Conservation (phyloP, 2,329 filamentous ascomycete species). For the Calonectria fujianensis region DNA sequence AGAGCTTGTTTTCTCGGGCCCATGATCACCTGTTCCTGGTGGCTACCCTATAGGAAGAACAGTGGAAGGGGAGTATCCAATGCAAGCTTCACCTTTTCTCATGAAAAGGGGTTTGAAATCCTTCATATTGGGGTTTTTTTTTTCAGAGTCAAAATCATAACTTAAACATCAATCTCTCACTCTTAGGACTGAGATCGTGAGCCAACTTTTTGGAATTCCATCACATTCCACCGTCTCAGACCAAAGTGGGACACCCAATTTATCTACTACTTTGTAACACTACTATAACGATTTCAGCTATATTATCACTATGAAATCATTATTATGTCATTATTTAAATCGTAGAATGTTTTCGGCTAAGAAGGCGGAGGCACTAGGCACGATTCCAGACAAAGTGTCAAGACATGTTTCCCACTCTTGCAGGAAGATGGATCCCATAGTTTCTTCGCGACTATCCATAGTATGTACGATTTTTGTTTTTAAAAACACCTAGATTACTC, state of each 20-base stretch:
- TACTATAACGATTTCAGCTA: neutral
- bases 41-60: neutral
- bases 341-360: neutral
- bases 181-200: neutral
- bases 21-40: neutral
- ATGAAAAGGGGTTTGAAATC: neutral
- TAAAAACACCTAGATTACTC: neutral
- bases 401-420: neutral
- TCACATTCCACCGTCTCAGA: neutral
- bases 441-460: neutral
- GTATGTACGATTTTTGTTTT: neutral
- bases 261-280: neutral
- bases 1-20: constrained; percentile 43
- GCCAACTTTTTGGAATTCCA: neutral
- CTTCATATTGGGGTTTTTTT: neutral
- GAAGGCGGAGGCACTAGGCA: neutral
- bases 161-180: neutral
- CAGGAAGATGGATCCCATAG: neutral
- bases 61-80: neutral
- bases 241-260: neutral
- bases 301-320: neutral
- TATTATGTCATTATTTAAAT: neutral
- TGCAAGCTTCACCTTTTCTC: neutral
- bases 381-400: neutral
- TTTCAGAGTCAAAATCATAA: neutral